Evolutionary conservation across 495 filamentous ascomycete species (phyloP).

Genomic region (Podospora comata): DNA sequence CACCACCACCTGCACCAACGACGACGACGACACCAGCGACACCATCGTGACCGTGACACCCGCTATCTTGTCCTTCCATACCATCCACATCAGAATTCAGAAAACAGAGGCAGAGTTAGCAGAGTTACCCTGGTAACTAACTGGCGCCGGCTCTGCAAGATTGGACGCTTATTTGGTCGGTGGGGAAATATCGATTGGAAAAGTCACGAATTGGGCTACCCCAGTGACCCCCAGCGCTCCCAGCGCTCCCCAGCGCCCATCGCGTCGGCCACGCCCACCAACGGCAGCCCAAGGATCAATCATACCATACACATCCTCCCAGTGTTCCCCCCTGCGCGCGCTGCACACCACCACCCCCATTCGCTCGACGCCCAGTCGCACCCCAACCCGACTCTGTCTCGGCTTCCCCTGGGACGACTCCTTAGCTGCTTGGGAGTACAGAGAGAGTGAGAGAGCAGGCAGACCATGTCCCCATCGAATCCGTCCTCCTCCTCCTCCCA

Average conservation of each 20-base stretch:
- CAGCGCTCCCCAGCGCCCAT: slow-evolving; percentile 11
- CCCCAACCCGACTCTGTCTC: slow-evolving; percentile 32
- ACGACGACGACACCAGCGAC: neutral
- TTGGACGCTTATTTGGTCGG: slow-evolving; percentile 6
- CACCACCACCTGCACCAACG: slow-evolving; percentile 13
- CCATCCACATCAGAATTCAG: neutral
- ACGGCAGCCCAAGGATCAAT: slow-evolving; percentile 23
- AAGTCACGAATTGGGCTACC: slow-evolving; percentile 12
- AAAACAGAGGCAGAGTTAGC: no score
- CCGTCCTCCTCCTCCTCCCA: slow-evolving; percentile 7
- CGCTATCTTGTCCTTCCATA: neutral
- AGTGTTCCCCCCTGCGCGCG: slow-evolving; percentile 6
- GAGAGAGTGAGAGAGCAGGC: neutral
- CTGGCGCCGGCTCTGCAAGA: slow-evolving; percentile 4
- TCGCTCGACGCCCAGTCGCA: slow-evolving; percentile 17
- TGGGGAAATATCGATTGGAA: slow-evolving; percentile 17
- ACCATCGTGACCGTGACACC: neutral
- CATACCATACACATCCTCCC: slow-evolving; percentile 16
- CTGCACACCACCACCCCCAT: neutral
- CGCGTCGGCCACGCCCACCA: slow-evolving; percentile 15
- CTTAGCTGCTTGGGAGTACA: no score
- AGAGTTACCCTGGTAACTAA: neutral
- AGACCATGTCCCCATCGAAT: slow-evolving; percentile 25
- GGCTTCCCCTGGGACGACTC: slow-evolving; percentile 26
- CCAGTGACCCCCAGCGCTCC: neutral